Evolutionary conservation across 345 rosid genomes (phyloP).

Genomic region (Lepidium africanum): DNA sequence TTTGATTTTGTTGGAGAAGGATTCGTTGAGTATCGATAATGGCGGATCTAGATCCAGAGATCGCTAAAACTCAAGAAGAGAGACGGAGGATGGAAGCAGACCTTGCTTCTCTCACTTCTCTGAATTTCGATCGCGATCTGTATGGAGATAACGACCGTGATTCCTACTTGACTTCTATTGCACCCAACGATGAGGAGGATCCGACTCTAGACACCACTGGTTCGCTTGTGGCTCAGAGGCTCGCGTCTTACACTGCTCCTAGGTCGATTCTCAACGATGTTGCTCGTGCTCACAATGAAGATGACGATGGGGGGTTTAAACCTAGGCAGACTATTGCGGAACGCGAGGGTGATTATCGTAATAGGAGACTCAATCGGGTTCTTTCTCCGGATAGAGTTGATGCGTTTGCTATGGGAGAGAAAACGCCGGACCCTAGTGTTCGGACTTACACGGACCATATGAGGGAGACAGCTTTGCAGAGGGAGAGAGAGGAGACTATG

Average conservation of each 20-base stretch:
- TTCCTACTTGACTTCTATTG: constrained; percentile 59
- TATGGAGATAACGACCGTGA: constrained; percentile 71
- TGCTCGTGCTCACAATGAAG: constrained; percentile 59
- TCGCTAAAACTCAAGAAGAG: constrained; percentile 82
- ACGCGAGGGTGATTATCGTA: constrained; percentile 87
- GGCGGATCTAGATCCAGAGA: constrained; percentile 60
- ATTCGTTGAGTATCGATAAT: constrained; percentile 19
- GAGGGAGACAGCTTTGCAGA: constrained; percentile 71
- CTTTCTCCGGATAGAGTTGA: constrained; percentile 95
- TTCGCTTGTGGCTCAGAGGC: constrained; percentile 63
- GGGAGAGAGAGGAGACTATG: constrained; percentile 51
- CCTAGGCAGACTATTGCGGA: constrained; percentile 69
- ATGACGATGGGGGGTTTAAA: constrained; percentile 51
- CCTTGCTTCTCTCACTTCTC: constrained; percentile 59
- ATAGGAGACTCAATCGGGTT: constrained; percentile 71
- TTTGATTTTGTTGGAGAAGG: neutral
- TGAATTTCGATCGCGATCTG: constrained; percentile 71
- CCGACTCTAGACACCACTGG: constrained; percentile 47
- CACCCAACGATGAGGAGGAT: constrained; percentile 85
- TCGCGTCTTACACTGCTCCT: constrained; percentile 89
- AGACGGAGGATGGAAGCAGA: constrained; percentile 63
- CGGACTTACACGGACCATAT: constrained; percentile 78
- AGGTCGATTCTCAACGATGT: constrained; percentile 68
- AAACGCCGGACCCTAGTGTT: constrained; percentile 78
- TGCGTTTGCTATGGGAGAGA: constrained; percentile 84